A percentile compares a stretch with the other conserved stretches of the same genome.
phyloP scores from a whole-genome alignment of 2,329 filamentous ascomycete species.

The Xylariomycetidae sp. region DNA sequence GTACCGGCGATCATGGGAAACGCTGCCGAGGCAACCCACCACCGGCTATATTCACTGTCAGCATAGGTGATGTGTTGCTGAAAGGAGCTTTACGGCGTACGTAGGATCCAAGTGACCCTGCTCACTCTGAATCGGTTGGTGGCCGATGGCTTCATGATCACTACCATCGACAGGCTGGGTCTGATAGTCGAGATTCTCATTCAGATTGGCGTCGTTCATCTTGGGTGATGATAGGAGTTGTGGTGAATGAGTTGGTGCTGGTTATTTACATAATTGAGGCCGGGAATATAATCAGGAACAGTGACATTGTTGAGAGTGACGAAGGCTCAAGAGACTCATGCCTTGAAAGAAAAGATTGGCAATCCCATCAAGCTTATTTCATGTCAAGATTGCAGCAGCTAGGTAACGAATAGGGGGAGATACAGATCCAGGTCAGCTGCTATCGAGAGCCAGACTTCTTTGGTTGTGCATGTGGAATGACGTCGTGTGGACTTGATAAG shows the following conservation, averaged over 20 bases:
- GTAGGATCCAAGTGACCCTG: constrained; percentile 40
- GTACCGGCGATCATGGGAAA: constrained; percentile 80
- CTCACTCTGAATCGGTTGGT: constrained; percentile 31
- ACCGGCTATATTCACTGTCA: constrained; percentile 39
- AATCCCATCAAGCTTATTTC: too few relatives aligned
- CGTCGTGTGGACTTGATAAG: constrained; percentile 13
- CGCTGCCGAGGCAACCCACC: constrained; percentile 60
- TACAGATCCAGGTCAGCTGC: constrained; percentile 5
- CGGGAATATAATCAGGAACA: too few relatives aligned
- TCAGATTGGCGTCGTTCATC: constrained; percentile 40
- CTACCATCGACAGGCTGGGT: constrained; percentile 20
- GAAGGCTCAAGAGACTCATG: too few relatives aligned
- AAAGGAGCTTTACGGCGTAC: constrained; percentile 26
- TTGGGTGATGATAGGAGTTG: too few relatives aligned
- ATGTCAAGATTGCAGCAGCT: too few relatives aligned
- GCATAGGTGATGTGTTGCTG: background rate
- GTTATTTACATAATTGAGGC: too few relatives aligned
- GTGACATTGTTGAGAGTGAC: too few relatives aligned
- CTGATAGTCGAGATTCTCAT: constrained; percentile 32
- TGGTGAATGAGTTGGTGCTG: too few relatives aligned
- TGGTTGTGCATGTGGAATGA: constrained; percentile 10
- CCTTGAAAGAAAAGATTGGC: too few relatives aligned
- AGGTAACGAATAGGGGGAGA: constrained; percentile 5
- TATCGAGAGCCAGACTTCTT: too few relatives aligned
- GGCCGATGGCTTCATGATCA: constrained; percentile 18